phyloP scores from a whole-genome alignment of 31 red algal genomes.

The Odonthalia washingtoniensis region DNA sequence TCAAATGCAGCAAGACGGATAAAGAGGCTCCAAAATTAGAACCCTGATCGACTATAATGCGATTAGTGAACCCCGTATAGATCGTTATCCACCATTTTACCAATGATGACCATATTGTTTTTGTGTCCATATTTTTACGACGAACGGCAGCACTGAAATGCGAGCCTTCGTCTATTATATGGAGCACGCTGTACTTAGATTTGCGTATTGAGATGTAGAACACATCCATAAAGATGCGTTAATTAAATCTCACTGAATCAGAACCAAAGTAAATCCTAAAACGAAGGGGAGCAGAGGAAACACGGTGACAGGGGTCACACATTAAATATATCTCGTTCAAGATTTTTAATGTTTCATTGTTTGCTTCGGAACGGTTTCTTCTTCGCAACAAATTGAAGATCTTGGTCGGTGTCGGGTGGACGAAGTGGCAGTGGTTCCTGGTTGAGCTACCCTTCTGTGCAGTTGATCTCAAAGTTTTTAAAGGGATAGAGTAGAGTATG shows the following conservation, averaged over 20 bases:
- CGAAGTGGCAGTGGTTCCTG: background rate
- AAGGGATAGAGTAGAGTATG: too few species aligned
- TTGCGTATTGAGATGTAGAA: conserved; percentile 11
- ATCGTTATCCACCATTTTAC: conserved; percentile 25
- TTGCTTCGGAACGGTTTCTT: background rate
- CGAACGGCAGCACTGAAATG: background rate
- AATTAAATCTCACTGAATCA: too few species aligned
- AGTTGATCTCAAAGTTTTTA: background rate
- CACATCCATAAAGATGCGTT: conserved; percentile 17
- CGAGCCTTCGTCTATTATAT: too few species aligned
- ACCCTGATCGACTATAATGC: conserved; percentile 33
- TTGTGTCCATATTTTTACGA: background rate
- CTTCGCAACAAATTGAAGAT: conserved; percentile 25
- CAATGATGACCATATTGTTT: background rate
- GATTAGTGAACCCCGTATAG: conserved; percentile 42
- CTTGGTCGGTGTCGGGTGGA: conserved; percentile 36
- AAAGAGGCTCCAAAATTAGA: conserved; percentile 32
- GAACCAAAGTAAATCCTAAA: conserved; percentile 17
- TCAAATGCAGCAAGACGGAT: background rate
- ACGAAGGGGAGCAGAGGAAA: background rate
- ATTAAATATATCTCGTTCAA: background rate
- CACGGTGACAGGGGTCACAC: conserved; percentile 38
- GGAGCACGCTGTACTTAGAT: too few species aligned
- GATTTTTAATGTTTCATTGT: background rate
- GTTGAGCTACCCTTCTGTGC: conserved; percentile 7